A percentile compares a stretch with the other conserved stretches of the same genome.
phyloP scores from a whole-genome alignment of 2,329 filamentous ascomycete species.

The Colletotrichum sp. region DNA sequence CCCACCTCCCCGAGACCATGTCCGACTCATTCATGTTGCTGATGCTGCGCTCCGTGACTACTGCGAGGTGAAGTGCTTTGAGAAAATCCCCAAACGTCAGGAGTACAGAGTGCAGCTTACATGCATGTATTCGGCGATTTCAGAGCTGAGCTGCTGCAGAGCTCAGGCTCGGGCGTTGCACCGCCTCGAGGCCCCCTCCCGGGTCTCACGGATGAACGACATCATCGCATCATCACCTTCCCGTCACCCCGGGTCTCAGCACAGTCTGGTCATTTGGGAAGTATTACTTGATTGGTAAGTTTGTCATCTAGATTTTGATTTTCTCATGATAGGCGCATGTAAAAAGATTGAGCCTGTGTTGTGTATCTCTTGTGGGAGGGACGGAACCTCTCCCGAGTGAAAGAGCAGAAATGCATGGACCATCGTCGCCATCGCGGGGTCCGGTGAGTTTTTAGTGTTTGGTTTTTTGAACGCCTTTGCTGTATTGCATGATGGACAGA shows the following conservation, averaged over 20 bases:
- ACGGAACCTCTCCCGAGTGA: not conserved
- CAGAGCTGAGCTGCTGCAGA: not conserved
- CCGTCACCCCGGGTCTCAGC: not conserved
- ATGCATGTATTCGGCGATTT: not conserved
- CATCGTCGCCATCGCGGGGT: not conserved
- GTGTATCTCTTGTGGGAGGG: not conserved
- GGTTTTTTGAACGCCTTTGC: conserved; percentile 9
- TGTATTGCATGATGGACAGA: not conserved
- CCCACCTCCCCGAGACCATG: not conserved
- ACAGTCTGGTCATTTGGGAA: not conserved
- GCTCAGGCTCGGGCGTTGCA: not conserved
- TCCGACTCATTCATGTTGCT: not conserved
- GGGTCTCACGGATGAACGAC: not conserved
- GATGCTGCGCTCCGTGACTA: not conserved
- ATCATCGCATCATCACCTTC: not conserved
- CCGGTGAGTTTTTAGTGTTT: not conserved
- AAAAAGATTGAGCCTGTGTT: not conserved
- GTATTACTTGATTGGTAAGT: not conserved
- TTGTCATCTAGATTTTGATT: not conserved
- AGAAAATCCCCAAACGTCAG: not conserved
- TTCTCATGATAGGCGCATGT: not conserved
- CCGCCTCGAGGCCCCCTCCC: not conserved
- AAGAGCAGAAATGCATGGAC: not conserved
- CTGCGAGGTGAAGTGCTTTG: not conserved
- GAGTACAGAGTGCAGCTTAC: not conserved